These are phyloP conservation scores for Penicillium verhagenii DNA, from an alignment of 495 filamentous ascomycete species.

Conservation along the genomic window DNA sequence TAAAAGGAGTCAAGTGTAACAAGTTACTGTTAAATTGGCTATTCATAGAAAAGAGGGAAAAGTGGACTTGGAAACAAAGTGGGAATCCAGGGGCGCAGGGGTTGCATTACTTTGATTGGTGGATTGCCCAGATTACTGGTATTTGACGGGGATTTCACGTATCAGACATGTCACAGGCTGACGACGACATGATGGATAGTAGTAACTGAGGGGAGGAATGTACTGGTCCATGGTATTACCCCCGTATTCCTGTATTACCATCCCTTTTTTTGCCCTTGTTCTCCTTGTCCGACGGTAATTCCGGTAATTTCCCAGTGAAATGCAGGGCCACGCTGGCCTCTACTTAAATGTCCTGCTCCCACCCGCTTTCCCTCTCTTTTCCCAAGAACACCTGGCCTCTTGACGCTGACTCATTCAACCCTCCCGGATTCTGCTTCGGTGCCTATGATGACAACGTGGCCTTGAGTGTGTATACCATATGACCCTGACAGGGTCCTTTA, in stretches of 20 bases:
- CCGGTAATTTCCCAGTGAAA: background rate
- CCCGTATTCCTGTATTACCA: too few species aligned
- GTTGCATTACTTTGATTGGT: background rate
- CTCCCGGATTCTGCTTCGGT: constrained; percentile 22
- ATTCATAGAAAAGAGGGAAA: background rate
- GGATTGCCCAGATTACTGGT: background rate
- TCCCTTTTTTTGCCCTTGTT: background rate
- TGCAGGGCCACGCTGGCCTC: constrained; percentile 45
- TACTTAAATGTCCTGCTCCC: constrained; percentile 34
- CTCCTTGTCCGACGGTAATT: background rate
- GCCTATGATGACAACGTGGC: constrained; percentile 43
- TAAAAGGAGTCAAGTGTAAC: background rate
- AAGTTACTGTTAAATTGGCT: too few species aligned
- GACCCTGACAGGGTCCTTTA: constrained; percentile 5
- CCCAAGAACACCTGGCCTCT: constrained; percentile 39
- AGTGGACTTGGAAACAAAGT: background rate
- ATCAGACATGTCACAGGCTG: background rate
- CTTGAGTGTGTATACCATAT: constrained; percentile 14
- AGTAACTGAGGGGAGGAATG: too few species aligned
- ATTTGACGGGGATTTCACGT: constrained; percentile 8
- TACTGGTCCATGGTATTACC: too few species aligned
- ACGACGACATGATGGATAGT: background rate
- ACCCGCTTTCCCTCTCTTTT: constrained; percentile 9
- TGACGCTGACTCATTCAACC: constrained; percentile 17
- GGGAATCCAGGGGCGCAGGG: constrained; percentile 28